Conservation (phyloP, 257 asterid species). For the Hygrophila difformis region DNA sequence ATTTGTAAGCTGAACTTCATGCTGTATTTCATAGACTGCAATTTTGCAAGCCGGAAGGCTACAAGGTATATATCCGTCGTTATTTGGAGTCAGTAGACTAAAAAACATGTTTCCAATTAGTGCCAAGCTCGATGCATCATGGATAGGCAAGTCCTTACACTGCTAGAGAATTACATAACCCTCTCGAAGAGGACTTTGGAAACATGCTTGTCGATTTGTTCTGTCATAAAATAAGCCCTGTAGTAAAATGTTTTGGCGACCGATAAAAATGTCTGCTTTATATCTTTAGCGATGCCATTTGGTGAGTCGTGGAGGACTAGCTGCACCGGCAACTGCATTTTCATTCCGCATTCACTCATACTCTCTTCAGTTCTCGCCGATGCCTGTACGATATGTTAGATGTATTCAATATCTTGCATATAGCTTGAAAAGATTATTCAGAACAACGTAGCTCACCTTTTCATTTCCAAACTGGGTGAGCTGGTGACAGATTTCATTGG, state of each 20-base stretch:
- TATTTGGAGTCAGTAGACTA: no score
- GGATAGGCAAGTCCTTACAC: no score
- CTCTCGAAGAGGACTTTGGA: constrained; percentile 21
- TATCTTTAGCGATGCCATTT: constrained; percentile 12
- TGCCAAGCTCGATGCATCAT: no score
- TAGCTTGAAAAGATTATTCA: no score
- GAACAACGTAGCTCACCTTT: constrained; percentile 8
- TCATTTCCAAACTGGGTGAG: constrained; percentile 4
- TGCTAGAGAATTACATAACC: constrained; percentile 13
- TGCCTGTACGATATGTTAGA: not conserved
- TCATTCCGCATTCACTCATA: constrained; percentile 10
- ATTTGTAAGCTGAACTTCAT: no score
- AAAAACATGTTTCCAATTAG: no score
- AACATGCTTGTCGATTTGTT: constrained; percentile 18
- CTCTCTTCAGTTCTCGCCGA: not conserved
- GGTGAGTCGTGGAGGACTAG: constrained; percentile 16
- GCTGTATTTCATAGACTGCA: no score
- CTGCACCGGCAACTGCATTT: constrained; percentile 25
- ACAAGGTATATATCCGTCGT: no score
- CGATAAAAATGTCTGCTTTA: constrained; percentile 29
- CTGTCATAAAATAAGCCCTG: constrained; percentile 15
- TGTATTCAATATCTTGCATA: not conserved
- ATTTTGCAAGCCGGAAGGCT: no score
- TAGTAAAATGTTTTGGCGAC: constrained; percentile 29
- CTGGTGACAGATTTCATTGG: constrained; percentile 18